Evolutionary conservation across 164 flowering plant genomes (phyloP), one percentile per base, ranked within the genome.

Genomic region (Santalum album): DNA sequence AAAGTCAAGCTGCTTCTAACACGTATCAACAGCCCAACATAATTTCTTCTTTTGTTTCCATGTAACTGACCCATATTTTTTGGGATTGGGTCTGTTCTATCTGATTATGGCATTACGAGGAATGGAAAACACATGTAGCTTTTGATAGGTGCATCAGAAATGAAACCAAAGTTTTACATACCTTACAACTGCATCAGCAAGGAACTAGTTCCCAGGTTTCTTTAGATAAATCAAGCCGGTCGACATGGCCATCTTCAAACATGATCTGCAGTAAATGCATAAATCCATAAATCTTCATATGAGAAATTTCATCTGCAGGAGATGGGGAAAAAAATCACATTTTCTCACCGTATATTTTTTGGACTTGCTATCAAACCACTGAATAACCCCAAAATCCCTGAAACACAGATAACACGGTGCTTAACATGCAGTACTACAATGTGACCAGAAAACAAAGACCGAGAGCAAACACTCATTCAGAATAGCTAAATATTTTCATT

Each of bases 151-250:
- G 6, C 34, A 29, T 29, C 9, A 29, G 34, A 29, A 29, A 29
- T 38, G 42, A 9, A 38, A 38, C 42, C 42, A 11, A 38, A 9
- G 42, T 10, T 3, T 12, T 38, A 38, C 42, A 9, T 11, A 38
- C 42, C 42, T 38, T 16, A 38, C 16, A 14, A 38, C 14, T 38
- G 16, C 53, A 17, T 38, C 43, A 26, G 25, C 58, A 65, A 54
- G 61, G 65, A 57, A 62, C 58, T 61, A 65, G 67, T 49, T 83
- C 87, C 90, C 90, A 85, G 22, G 67, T 78, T 62, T 72, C 82
- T 73, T 81, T 78, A 52, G 90, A 67, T 81, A 88, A 60, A 63
- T 88, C 90, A 49, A 83, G 70, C 54, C 65, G 62, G 63, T 75
- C 78, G 12, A 43, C 35, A 44, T 5, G 12, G 18, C 90, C 92